Evolutionary conservation across 208 protist genomes (phyloP).

Genomic region (Phytomonas sp.): DNA sequence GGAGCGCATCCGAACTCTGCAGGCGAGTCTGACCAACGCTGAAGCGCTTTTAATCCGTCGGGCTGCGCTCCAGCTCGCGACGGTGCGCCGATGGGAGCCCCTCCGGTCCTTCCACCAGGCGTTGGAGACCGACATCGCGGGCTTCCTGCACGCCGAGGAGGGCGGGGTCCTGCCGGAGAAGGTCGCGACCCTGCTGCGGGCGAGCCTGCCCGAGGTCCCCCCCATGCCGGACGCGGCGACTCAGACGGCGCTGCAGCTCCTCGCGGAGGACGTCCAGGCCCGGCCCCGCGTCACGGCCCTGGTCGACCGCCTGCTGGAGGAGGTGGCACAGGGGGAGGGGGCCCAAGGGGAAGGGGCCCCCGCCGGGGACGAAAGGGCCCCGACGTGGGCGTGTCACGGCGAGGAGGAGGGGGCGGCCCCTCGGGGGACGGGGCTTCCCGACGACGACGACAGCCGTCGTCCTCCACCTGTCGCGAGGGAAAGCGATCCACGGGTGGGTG

Average conservation of each 20-base stretch:
- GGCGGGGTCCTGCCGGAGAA: too few species aligned
- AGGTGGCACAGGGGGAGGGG: slow-evolving; percentile 12
- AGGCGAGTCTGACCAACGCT: too few species aligned
- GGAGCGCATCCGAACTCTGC: too few species aligned
- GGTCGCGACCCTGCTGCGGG: slow-evolving; percentile 14
- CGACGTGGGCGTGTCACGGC: slow-evolving; percentile 14
- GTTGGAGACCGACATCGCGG: too few species aligned
- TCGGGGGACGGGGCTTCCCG: slow-evolving; percentile 19
- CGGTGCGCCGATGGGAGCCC: too few species aligned
- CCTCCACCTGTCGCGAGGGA: too few species aligned
- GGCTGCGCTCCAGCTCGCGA: too few species aligned
- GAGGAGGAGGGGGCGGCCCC: slow-evolving; percentile 13
- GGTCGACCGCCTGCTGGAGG: slow-evolving; percentile 15
- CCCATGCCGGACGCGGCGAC: slow-evolving; percentile 15
- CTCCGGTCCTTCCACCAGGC: too few species aligned
- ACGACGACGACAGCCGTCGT: slow-evolving; percentile 15
- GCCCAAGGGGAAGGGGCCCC: slow-evolving; percentile 16
- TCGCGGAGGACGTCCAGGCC: slow-evolving; percentile 17
- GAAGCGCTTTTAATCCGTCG: too few species aligned
- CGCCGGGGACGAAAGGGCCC: slow-evolving; percentile 19
- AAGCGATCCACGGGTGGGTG: too few species aligned
- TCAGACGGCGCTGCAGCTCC: slow-evolving; percentile 16
- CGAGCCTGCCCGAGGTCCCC: slow-evolving; percentile 10
- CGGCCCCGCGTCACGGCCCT: slow-evolving; percentile 20
- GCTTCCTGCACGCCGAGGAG: too few species aligned